phyloP scores from a whole-genome alignment of 2,329 filamentous ascomycete species.

The Xylaria sp. region DNA sequence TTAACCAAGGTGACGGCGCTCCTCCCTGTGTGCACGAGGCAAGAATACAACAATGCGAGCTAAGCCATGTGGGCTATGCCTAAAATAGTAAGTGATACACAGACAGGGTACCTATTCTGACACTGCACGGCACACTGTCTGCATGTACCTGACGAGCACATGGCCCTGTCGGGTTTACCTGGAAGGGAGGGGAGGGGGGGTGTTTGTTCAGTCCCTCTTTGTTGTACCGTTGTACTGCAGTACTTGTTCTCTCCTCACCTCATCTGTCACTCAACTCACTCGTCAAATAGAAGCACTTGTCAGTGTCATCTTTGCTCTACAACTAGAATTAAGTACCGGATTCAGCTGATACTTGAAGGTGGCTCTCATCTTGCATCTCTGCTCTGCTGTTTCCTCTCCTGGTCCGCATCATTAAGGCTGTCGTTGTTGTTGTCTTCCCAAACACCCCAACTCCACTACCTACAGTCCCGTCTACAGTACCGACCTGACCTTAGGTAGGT shows the following conservation, averaged over 20 bases:
- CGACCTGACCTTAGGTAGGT: neutral
- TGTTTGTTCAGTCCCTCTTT: constrained; percentile 16
- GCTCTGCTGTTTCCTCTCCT: neutral
- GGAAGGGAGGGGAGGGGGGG: constrained; percentile 20
- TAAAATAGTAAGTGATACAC: constrained; percentile 35
- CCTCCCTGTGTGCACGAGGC: constrained; percentile 33
- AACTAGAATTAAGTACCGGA: constrained; percentile 23
- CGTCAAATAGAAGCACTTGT: constrained; percentile 16
- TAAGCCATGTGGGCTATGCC: constrained; percentile 30
- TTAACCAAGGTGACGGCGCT: constrained; percentile 21
- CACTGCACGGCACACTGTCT: constrained; percentile 31
- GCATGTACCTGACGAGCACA: constrained; percentile 38
- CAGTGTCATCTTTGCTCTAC: constrained; percentile 20
- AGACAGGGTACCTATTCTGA: constrained; percentile 12
- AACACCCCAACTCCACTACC: constrained; percentile 1
- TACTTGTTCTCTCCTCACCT: constrained; percentile 31
- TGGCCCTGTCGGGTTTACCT: constrained; percentile 34
- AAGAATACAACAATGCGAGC: constrained; percentile 23
- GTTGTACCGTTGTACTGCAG: constrained; percentile 7
- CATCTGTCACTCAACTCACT: constrained; percentile 23
- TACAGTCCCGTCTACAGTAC: neutral
- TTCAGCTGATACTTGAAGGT: constrained; percentile 8
- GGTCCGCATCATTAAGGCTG: neutral
- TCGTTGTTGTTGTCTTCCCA: neutral
- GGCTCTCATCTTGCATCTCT: constrained; percentile 1